Conservation (phyloP, 2,329 filamentous ascomycete species). For the Cladosporium oxysporum region DNA sequence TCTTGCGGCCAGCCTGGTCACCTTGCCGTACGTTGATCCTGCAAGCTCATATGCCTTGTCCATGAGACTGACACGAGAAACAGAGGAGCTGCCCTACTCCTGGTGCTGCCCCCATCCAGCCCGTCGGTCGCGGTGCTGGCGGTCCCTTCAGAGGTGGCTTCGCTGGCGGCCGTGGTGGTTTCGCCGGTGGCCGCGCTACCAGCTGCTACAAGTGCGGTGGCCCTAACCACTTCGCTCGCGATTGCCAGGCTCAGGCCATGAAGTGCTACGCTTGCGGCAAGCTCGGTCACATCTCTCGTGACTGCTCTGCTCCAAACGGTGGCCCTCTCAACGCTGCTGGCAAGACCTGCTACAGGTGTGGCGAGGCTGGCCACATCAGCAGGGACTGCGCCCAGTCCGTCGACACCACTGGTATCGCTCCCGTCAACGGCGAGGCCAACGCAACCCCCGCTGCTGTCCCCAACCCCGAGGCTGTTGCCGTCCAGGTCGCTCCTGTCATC, state of each 20-base stretch:
- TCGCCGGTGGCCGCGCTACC: constrained; percentile 62
- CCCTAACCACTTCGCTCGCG: constrained; percentile 96
- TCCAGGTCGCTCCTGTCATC: constrained; percentile 19
- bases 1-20: constrained; percentile 93
- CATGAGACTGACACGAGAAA: constrained; percentile 2
- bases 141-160: constrained; percentile 68
- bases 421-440: constrained; percentile 36
- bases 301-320: constrained; percentile 96
- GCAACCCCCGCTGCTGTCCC: constrained; percentile 38
- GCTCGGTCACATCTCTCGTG: constrained; percentile 87
- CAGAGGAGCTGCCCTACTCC: constrained; percentile 83
- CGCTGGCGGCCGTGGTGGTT: constrained; percentile 68
- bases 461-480: constrained; percentile 16
- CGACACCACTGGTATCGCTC: constrained; percentile 41
- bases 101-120: constrained; percentile 56
- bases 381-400: constrained; percentile 86
- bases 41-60: not conserved
- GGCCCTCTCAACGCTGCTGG: constrained; percentile 92
- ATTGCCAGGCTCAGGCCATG: constrained; percentile 98
- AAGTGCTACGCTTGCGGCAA: constrained; percentile 98
- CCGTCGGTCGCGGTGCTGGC: constrained; percentile 63
- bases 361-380: constrained; percentile 93
- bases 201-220: constrained; percentile 73
- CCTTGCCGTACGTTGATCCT: constrained; percentile 67
- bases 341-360: constrained; percentile 98